Evolutionary conservation across 2,329 filamentous ascomycete species (phyloP).

Genomic region (Ascochyta pisi): DNA sequence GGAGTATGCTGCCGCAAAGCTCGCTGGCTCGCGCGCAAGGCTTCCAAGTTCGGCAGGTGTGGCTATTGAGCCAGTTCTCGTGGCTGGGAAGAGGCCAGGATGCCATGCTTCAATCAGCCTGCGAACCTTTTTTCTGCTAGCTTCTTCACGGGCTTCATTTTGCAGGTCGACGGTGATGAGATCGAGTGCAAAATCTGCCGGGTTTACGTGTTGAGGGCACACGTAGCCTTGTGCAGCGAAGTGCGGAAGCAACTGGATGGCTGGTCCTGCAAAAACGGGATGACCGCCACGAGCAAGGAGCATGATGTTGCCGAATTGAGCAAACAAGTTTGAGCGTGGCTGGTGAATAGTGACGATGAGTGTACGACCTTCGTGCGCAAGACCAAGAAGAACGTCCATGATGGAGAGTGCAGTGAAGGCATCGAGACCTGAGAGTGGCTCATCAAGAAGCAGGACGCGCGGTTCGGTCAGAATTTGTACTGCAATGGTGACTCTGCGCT

Average conservation of each 20-base stretch:
- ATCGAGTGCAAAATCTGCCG: slow-evolving; percentile 79
- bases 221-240: slow-evolving; percentile 66
- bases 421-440: slow-evolving; percentile 78
- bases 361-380: slow-evolving; percentile 76
- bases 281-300: slow-evolving; percentile 73
- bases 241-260: slow-evolving; percentile 69
- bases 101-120: slow-evolving; percentile 67
- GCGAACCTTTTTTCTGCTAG: slow-evolving; percentile 68
- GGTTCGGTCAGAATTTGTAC: slow-evolving; percentile 80
- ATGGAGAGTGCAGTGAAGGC: slow-evolving; percentile 81
- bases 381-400: slow-evolving; percentile 69
- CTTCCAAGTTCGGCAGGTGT: slow-evolving; percentile 76
- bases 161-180: slow-evolving; percentile 79
- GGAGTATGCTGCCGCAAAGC: slow-evolving; percentile 69
- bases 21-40: slow-evolving; percentile 67
- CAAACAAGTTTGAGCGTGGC: slow-evolving; percentile 74
- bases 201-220: slow-evolving; percentile 74
- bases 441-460: slow-evolving; percentile 74
- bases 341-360: slow-evolving; percentile 81
- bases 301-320: slow-evolving; percentile 73
- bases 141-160: slow-evolving; percentile 66
- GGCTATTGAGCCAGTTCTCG: slow-evolving; percentile 54
- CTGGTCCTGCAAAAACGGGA: slow-evolving; percentile 71
- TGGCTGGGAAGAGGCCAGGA: slow-evolving; percentile 33
- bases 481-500: slow-evolving; percentile 77